A percentile compares a stretch with the other conserved stretches of the same genome.
These are phyloP conservation scores for Bretschneidera sinensis DNA, from an alignment of 345 rosid genomes.

Conservation along the genomic window DNA sequence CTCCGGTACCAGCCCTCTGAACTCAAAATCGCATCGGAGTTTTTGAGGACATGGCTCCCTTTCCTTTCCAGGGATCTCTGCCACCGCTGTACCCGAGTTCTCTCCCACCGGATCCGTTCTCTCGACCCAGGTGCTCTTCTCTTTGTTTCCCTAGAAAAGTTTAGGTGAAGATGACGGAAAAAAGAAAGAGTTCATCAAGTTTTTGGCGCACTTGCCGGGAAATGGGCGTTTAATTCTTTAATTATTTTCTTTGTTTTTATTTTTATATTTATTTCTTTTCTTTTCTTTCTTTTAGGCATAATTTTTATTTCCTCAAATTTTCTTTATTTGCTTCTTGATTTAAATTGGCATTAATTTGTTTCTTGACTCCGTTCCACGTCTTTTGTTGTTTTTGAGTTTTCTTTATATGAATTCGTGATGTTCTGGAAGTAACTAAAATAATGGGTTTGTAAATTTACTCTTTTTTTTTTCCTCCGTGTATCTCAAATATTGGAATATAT, in stretches of 20 bases:
- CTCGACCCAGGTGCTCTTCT: constrained; percentile 47
- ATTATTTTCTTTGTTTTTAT: background rate
- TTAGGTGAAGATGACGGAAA: background rate
- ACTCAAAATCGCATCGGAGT: constrained; percentile 70
- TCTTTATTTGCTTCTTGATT: too few species aligned
- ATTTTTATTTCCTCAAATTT: too few species aligned
- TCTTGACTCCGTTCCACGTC: too few species aligned
- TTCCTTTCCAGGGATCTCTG: constrained; percentile 82
- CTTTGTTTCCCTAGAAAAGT: background rate
- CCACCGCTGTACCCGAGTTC: constrained; percentile 43
- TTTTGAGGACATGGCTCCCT: constrained; percentile 68
- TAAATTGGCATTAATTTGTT: too few species aligned
- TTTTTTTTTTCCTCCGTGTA: background rate
- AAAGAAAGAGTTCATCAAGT: too few species aligned
- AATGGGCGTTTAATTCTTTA: too few species aligned
- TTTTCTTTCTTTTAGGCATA: too few species aligned
- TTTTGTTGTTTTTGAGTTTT: background rate
- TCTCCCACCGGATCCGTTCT: constrained; percentile 67
- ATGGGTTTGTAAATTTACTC: background rate
- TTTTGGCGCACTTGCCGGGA: too few species aligned
- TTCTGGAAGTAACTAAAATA: background rate
- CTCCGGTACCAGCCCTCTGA: constrained; percentile 57
- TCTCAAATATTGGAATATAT: background rate
- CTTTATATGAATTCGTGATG: too few species aligned
- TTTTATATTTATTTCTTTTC: too few species aligned